Base-by-base conservation (phyloP, 208 protist genomes). In the Acanthamoeba healyi region DNA sequence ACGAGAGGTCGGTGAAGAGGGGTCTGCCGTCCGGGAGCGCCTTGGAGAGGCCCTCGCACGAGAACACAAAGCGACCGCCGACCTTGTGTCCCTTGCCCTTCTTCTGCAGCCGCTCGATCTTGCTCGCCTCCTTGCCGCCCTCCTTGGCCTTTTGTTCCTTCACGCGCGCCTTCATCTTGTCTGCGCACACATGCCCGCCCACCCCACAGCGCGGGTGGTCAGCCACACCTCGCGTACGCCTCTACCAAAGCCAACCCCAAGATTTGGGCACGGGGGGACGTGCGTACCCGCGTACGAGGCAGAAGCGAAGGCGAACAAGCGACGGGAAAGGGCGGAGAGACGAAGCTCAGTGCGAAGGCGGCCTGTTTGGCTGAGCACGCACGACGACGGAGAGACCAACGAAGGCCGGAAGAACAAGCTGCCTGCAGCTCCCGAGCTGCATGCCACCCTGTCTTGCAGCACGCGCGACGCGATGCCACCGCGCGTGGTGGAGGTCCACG, bases 1-100 rank as follows among this genome's bases (percentile, higher is more conserved):
- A 51, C 1, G 34, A 51, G 70, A 81, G 34, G 34, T 81, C 70
- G 40, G 70, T 81, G 70, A 81, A 81, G 70, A 81, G 70, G 22
- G 70, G 70, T 29, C 70, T 1, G 26, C 70, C 70, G 40, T 81
- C 70, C 1, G 70, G 70, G 6, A 81, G 40, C 3, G 40, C 46
- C 70, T 81, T 81, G 70, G 70, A 81, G 70, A 81, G 70, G 6
- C 29, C 32, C 34, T 81, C 40, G 34, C 70, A 81, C 38, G 40
- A 51, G 34, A 81, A 81, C 22, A 81, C 70, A 19, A 49, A 49
- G 34, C 40, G 34, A 15, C 70, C 70, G 38, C 34, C 29, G 26
- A 74, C 40, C 24, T 49, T 49, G 14, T 81, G 38, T 24, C 70
- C 70, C 40, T 81, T 81, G 70, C 38, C 40, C 38, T 81, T 81